phyloP scores from a whole-genome alignment of 768 basidiomycete genomes.

The Mrakia hoshinonis region DNA sequence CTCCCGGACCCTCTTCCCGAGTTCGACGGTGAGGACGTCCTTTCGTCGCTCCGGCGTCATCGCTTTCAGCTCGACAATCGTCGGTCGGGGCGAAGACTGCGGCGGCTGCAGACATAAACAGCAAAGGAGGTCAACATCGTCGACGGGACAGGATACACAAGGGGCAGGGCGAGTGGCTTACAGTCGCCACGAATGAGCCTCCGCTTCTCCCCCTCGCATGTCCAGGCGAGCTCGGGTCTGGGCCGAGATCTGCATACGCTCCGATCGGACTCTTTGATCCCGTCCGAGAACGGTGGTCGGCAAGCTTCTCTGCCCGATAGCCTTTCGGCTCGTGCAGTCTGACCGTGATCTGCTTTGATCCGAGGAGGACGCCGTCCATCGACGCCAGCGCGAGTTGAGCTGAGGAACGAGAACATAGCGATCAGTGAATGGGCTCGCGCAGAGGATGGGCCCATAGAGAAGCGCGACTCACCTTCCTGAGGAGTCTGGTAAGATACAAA shows the following conservation, averaged over 20 bases:
- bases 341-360: conserved; percentile 70
- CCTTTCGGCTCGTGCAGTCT: conserved; percentile 86
- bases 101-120: neutral
- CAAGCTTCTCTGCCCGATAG: conserved; percentile 78
- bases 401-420: conserved; percentile 37
- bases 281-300: conserved; percentile 45
- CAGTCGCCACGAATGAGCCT: neutral
- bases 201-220: neutral
- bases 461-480: conserved; percentile 55
- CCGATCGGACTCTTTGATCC: conserved; percentile 65
- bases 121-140: neutral
- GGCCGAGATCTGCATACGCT: conserved; percentile 58
- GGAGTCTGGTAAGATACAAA: conserved; percentile 77
- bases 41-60: conserved; percentile 80
- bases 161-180: neutral
- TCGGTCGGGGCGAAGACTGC: conserved; percentile 45
- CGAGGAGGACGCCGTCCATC: conserved; percentile 64
- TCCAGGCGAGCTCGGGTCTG: conserved; percentile 51
- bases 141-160: neutral
- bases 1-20: conserved; percentile 61
- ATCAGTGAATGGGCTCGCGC: neutral
- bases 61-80: conserved; percentile 67
- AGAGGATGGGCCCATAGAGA: neutral
- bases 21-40: conserved; percentile 73
- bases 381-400: conserved; percentile 63